phyloP scores from a whole-genome alignment of 2,329 filamentous ascomycete genomes.

The Xylariaceae sp. region DNA sequence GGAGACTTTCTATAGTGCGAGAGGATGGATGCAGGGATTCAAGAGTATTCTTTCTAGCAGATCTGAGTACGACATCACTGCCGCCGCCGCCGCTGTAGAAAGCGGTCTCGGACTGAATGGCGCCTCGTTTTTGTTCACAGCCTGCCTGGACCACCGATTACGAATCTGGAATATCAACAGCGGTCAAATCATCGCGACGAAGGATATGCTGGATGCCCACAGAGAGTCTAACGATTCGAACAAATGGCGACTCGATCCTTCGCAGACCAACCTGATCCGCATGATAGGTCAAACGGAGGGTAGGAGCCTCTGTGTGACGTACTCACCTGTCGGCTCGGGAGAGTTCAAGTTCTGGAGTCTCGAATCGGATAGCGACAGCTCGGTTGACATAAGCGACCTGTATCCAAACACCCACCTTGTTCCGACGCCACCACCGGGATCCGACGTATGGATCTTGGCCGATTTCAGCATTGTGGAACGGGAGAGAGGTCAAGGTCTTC shows the following conservation, averaged over 20 bases:
- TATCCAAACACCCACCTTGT: constrained; percentile 60
- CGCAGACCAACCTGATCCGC: constrained; percentile 70
- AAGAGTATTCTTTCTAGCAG: constrained; percentile 60
- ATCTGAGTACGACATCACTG: constrained; percentile 59
- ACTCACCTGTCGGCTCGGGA: constrained; percentile 79
- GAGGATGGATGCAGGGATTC: constrained; percentile 64
- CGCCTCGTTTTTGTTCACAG: constrained; percentile 61
- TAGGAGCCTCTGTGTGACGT: constrained; percentile 63
- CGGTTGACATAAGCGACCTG: constrained; percentile 63
- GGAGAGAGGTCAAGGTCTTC: constrained; percentile 47
- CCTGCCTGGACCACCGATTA: constrained; percentile 83
- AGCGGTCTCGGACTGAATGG: constrained; percentile 47
- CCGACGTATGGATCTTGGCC: constrained; percentile 72
- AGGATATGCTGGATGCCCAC: constrained; percentile 69
- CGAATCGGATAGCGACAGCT: constrained; percentile 60
- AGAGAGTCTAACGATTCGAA: constrained; percentile 61
- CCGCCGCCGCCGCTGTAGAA: constrained; percentile 59
- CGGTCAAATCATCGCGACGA: constrained; percentile 69
- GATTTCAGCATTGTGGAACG: constrained; percentile 63
- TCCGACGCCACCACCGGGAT: constrained; percentile 64
- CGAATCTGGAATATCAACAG: constrained; percentile 85
- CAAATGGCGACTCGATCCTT: constrained; percentile 74
- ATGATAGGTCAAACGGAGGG: constrained; percentile 57
- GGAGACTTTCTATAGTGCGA: constrained; percentile 68
- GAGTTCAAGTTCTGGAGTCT: constrained; percentile 91